phyloP scores from a whole-genome alignment of 495 filamentous ascomycete species.

The Aspergillus biplanus region DNA sequence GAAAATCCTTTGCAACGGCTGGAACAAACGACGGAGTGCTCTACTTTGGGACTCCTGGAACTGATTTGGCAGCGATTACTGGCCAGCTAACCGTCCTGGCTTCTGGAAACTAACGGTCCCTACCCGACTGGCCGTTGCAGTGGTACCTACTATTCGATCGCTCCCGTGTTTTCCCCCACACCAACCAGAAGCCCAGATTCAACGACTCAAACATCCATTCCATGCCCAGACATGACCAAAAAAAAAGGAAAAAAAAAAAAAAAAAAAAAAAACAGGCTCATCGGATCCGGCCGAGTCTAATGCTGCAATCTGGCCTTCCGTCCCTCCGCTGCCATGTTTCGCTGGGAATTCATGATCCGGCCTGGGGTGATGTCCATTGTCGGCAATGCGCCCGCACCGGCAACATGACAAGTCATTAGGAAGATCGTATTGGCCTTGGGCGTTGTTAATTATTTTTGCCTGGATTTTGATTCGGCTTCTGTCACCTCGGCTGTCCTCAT shows the following conservation, averaged over 20 bases:
- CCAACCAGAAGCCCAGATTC: neutral
- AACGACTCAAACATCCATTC: too few species aligned
- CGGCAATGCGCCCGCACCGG: slow-evolving; percentile 4
- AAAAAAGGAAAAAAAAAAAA: neutral
- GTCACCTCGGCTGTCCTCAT: neutral
- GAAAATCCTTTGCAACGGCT: neutral
- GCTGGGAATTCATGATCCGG: slow-evolving; percentile 17
- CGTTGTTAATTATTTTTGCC: neutral
- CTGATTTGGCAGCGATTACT: too few species aligned
- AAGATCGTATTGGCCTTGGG: neutral
- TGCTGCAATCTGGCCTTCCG: neutral
- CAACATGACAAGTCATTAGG: neutral
- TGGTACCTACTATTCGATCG: neutral
- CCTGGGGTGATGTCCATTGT: slow-evolving; percentile 22
- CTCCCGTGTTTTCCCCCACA: slow-evolving; percentile 10
- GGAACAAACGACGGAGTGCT: slow-evolving; percentile 11
- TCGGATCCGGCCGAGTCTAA: slow-evolving; percentile 7
- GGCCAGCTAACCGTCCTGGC: too few species aligned
- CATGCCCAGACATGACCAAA: too few species aligned
- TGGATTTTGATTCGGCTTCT: slow-evolving; percentile 1
- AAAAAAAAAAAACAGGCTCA: neutral
- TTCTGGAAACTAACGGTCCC: too few species aligned
- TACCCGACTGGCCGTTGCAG: too few species aligned
- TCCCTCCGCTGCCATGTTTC: neutral
- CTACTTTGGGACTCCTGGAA: too few species aligned